Percentiles rank a stretch among this genome's conserved stretches.
Evolutionary conservation across 768 basidiomycete genomes (phyloP).

Genomic region (Tricholomella constricta): DNA sequence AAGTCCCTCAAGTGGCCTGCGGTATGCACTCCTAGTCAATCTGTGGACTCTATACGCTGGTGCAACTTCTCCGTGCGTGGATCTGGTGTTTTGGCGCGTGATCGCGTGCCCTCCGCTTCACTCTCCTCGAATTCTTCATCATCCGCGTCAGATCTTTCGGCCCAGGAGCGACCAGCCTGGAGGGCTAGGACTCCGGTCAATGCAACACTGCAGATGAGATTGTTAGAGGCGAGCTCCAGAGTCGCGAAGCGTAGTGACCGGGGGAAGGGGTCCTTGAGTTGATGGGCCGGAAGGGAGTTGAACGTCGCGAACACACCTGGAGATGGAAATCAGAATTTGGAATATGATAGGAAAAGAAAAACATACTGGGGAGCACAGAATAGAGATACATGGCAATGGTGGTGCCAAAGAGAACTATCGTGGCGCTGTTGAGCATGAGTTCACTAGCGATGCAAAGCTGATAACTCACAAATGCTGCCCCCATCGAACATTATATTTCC

Average conservation of each 20-base stretch:
- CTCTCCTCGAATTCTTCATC: conserved; percentile 44
- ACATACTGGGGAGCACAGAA: conserved; percentile 80
- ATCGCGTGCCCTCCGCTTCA: conserved; percentile 25
- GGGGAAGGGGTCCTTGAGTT: conserved; percentile 61
- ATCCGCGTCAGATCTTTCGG: conserved; percentile 69
- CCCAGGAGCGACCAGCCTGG: conserved; percentile 86
- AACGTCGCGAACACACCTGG: conserved; percentile 64
- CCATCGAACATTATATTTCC: conserved; percentile 93
- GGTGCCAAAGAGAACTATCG: conserved; percentile 70
- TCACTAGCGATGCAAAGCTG: neutral
- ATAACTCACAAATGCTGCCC: conserved; percentile 76
- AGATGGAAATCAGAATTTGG: neutral
- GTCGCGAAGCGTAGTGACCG: conserved; percentile 59
- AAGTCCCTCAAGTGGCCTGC: conserved; percentile 1
- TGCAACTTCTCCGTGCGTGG: conserved; percentile 15
- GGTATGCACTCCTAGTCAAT: neutral
- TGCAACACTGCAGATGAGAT: conserved; percentile 86
- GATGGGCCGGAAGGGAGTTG: conserved; percentile 53
- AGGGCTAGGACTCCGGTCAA: conserved; percentile 84
- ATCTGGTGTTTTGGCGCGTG: conserved; percentile 36
- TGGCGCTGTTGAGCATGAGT: conserved; percentile 1
- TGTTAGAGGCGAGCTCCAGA: conserved; percentile 78
- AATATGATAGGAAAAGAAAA: neutral
- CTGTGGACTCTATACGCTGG: neutral
- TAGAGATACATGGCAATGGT: conserved; percentile 73